Base-by-base conservation (phyloP, 495 filamentous ascomycete species). In the Annulohypoxylon moriforme region DNA sequence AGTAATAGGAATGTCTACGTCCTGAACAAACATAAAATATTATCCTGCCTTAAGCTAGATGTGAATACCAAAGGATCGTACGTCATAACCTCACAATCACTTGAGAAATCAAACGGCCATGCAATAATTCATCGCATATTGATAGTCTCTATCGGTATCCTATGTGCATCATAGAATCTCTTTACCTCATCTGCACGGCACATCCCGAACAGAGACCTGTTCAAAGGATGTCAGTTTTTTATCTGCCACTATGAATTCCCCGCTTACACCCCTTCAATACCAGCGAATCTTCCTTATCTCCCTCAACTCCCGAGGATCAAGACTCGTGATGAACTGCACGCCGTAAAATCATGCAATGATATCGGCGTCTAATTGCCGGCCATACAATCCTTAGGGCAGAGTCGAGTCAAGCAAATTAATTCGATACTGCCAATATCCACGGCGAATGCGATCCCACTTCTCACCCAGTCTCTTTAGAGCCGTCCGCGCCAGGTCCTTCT, bases 401-500 rank as follows among this genome's bases (percentile, higher is more conserved):
- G 27, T n/a, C n/a, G 42, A n/a, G n/a, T 71, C 52, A 0, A 84
- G 61, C 42, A 76, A 59, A 64, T 71, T 75, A 74, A 89, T 89
- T 74, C 90, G 84, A 81, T 94, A 97, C 74, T 92, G 87, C 96
- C 96, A 99, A 80, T 98, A 98, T 72, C 94, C 94, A 69, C 87
- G 89, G 40, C 96, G 83, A 67, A 99, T 92, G 7, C 92, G 92
- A 85, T 99, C 96, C 84, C 92, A 98, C 85, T 89, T 93, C 73
- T 92, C 88, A 34, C 89, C 91, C 67, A 99, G 81, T 63, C 97
- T 76, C 40, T 87, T 86, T 71, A 97, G 78, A 62, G 90, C 91
- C 75, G 87, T 78, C 55, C 84, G 85, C 27, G 90, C 91, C 71
- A 84, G 83, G 58, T 88, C 85, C 50, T 77, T 85, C 52, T 88